Evolutionary conservation across 768 basidiomycete species (phyloP).

Genomic region (Hortiboletus campestris): DNA sequence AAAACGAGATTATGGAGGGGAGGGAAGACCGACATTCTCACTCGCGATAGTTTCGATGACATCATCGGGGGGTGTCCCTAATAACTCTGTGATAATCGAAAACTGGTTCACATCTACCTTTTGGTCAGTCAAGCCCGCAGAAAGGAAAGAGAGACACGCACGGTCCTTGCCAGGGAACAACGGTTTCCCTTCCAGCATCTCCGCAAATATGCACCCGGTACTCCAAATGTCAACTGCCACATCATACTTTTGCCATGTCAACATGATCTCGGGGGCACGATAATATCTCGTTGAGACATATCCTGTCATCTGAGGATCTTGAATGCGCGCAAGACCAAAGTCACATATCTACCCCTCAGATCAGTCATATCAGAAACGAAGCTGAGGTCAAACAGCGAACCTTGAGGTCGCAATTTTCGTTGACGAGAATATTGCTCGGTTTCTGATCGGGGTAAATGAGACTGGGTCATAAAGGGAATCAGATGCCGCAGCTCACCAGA

Average conservation of each 20-base stretch:
- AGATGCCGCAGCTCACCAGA: conserved; percentile 51
- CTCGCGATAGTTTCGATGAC: conserved; percentile 98
- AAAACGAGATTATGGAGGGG: background rate
- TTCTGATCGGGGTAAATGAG: conserved; percentile 50
- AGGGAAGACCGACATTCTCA: conserved; percentile 73
- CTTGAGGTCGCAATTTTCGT: conserved; percentile 99
- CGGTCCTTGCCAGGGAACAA: conserved; percentile 99
- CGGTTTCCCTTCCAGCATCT: conserved; percentile 99
- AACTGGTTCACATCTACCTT: conserved; percentile 96
- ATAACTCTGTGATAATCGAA: conserved; percentile 96
- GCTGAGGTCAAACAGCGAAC: conserved; percentile 38
- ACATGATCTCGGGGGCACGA: conserved; percentile 99
- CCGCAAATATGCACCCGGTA: conserved; percentile 98
- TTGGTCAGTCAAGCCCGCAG: background rate
- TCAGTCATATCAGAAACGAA: conserved; percentile 1
- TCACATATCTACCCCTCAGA: conserved; percentile 78
- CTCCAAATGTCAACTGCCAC: conserved; percentile 99
- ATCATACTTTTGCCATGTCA: conserved; percentile 99
- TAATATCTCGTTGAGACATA: conserved; percentile 99
- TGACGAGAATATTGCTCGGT: conserved; percentile 99
- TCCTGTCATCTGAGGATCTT: conserved; percentile 99
- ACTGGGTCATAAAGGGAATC: background rate
- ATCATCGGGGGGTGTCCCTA: conserved; percentile 99
- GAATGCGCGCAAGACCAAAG: conserved; percentile 96
- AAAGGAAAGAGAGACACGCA: conserved; percentile 46